Conservation (phyloP, 2,329 filamentous ascomycete species). For the Fusarium bactridioides region DNA sequence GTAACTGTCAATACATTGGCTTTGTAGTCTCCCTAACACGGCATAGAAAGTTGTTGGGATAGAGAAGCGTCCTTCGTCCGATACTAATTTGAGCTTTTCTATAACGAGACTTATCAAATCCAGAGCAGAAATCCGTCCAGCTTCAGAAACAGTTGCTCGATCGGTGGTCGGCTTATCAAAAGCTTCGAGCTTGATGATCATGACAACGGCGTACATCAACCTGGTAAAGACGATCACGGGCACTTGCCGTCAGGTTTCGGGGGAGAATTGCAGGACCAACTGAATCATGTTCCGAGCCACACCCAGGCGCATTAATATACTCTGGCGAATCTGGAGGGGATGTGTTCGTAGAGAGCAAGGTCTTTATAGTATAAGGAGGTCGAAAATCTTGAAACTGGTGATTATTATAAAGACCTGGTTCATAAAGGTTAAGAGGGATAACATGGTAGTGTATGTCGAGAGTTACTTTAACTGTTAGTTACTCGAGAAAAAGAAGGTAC, state of each 20-base stretch:
- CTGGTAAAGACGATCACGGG: not conserved
- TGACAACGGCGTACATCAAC: not conserved
- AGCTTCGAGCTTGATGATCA: not conserved
- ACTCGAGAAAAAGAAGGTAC: not conserved
- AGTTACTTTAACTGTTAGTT: not conserved
- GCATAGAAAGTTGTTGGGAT: not conserved
- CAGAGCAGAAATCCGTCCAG: not conserved
- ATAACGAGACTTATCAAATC: not conserved
- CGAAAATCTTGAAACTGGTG: not conserved
- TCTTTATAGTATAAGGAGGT: not conserved
- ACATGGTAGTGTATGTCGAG: not conserved
- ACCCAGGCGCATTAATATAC: rapidly evolving
- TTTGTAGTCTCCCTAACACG: not conserved
- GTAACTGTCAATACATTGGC: not conserved
- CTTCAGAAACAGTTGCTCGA: rapidly evolving
- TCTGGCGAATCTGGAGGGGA: rapidly evolving
- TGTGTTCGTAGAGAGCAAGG: not conserved
- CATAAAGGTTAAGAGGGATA: not conserved
- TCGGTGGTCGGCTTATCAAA: rapidly evolving
- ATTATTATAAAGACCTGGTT: not conserved
- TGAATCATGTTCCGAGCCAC: not conserved
- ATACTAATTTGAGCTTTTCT: not conserved
- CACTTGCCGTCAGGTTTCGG: not conserved
- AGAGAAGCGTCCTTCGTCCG: not conserved
- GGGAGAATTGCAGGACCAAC: rapidly evolving